Percentiles rank a stretch among this genome's conserved stretches.
Conservation (phyloP, 2,329 filamentous ascomycete species). For the Proliferodiscus dingleyae region DNA sequence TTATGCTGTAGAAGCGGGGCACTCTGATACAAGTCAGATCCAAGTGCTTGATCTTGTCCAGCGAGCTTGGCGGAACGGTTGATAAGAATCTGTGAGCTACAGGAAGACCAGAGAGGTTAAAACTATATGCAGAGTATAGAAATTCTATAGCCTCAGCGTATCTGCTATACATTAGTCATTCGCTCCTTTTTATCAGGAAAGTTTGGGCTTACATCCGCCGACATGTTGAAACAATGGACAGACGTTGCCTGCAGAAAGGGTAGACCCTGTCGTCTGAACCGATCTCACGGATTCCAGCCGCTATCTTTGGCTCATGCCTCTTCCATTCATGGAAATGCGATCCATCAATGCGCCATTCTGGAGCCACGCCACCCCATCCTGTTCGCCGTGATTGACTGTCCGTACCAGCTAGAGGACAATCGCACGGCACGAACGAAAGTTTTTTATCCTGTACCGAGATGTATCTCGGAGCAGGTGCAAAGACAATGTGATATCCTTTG, state of each 20-base stretch:
- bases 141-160: neutral
- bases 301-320: neutral
- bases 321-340: neutral
- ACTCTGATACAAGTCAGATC: neutral
- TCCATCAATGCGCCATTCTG: too few species aligned
- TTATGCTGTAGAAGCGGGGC: neutral
- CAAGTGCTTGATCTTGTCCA: neutral
- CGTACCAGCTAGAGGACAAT: neutral
- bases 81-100: neutral
- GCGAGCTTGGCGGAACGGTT: neutral
- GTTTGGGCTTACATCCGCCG: neutral
- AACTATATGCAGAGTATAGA: neutral
- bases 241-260: neutral
- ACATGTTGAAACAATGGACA: neutral
- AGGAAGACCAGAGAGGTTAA: neutral
- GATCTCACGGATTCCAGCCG: too few species aligned
- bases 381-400: too few species aligned
- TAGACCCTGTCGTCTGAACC: neutral
- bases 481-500: neutral
- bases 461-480: neutral
- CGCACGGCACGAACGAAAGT: neutral
- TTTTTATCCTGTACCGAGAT: neutral
- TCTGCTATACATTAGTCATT: neutral
- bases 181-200: neutral
- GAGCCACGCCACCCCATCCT: neutral